Conservation (phyloP, 768 basidiomycete genomes). For the Amanita inopinata region DNA sequence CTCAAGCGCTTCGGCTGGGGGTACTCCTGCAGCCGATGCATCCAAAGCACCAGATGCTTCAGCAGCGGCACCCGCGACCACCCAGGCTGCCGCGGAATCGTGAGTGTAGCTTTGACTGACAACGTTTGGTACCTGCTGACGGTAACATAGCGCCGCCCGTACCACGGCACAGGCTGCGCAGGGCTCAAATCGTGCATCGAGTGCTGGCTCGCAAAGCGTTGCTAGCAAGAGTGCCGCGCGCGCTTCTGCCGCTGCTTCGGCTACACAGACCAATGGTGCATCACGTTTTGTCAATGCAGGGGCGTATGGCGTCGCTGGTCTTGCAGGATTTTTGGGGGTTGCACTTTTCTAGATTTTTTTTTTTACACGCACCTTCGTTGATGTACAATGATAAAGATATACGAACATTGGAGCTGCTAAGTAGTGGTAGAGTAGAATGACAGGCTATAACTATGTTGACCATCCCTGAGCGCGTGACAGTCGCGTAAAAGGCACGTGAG, state of each 20-base stretch:
- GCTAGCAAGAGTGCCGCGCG: slow-evolving; percentile 10
- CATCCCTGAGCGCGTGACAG: not conserved
- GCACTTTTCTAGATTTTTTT: slow-evolving; percentile 36
- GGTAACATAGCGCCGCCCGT: not conserved
- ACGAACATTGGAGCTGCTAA: no score
- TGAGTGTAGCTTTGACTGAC: no score
- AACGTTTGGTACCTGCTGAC: not conserved
- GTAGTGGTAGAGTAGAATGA: no score
- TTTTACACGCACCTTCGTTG: no score
- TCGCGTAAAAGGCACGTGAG: slow-evolving; percentile 5
- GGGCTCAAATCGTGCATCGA: slow-evolving; percentile 14
- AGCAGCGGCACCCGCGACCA: no score
- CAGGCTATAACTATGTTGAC: no score
- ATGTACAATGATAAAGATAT: no score
- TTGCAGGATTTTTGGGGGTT: slow-evolving; percentile 43
- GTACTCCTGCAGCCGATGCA: no score
- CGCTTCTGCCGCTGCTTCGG: slow-evolving; percentile 21
- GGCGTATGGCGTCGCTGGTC: slow-evolving; percentile 34
- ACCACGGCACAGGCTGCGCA: not conserved
- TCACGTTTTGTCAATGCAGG: slow-evolving; percentile 16
- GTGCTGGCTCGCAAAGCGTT: slow-evolving; percentile 9
- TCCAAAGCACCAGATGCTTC: no score
- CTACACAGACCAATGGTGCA: slow-evolving; percentile 12
- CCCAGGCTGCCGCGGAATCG: no score
- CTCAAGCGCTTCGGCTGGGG: no score